These are phyloP conservation scores for Andrographis paniculata DNA, from an alignment of 305 asterid species.

Conservation along the genomic window DNA sequence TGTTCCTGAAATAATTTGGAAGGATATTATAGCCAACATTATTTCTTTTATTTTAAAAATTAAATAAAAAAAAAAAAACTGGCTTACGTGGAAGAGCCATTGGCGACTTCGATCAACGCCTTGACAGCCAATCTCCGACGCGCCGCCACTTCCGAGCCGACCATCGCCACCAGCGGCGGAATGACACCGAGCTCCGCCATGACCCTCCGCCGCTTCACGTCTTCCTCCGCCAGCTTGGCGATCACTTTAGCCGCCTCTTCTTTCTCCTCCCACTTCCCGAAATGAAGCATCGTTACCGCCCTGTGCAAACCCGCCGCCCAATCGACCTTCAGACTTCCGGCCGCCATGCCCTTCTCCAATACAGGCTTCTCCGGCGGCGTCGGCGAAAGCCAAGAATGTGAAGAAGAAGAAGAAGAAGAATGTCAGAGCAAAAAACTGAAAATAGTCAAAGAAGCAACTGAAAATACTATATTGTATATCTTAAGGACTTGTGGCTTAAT, in stretches of 20 bases:
- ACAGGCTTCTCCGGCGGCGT: conserved; percentile 4
- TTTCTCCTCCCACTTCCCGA: conserved; percentile 73
- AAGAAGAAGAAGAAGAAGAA: conserved; percentile 15
- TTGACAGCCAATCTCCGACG: conserved; percentile 55
- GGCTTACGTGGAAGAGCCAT: conserved; percentile 73
- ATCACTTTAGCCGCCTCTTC: conserved; percentile 63
- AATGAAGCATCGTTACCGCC: conserved; percentile 75
- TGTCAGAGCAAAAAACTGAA: background rate
- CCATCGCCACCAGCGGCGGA: conserved; percentile 75
- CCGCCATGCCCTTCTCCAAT: conserved; percentile 14
- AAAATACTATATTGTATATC: too few species aligned
- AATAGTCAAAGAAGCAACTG: too few species aligned
- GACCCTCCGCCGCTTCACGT: conserved; percentile 39
- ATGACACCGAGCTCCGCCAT: conserved; percentile 93
- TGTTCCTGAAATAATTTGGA: conserved; percentile 71
- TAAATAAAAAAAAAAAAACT: background rate
- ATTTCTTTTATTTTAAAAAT: background rate
- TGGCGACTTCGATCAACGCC: conserved; percentile 49
- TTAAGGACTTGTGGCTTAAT: background rate
- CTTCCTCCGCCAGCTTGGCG: conserved; percentile 46
- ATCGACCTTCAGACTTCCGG: conserved; percentile 12
- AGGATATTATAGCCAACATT: too few species aligned
- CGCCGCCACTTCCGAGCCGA: conserved; percentile 42
- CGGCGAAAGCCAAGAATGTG: background rate
- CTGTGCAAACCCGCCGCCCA: conserved; percentile 34